Evolutionary conservation across 2,329 filamentous ascomycete species (phyloP).

Genomic region (Colletotrichum eremochloae): DNA sequence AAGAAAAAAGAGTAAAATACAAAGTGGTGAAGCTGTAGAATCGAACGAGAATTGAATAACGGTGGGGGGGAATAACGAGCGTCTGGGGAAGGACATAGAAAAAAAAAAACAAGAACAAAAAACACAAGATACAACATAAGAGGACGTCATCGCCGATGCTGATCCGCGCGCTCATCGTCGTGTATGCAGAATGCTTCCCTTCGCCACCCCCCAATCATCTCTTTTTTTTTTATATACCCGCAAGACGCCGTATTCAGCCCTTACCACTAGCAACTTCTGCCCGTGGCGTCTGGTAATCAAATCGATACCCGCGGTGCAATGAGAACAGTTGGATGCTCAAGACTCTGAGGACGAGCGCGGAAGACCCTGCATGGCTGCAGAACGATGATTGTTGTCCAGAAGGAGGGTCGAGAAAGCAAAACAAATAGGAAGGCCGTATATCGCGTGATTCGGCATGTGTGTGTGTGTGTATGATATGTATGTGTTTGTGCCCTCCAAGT

Average conservation of each 20-base stretch:
- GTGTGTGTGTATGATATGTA: not conserved
- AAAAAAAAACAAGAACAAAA: not conserved
- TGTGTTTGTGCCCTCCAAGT: slow-evolving; percentile 17
- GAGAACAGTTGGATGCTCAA: not conserved
- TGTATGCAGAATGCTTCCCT: slow-evolving; percentile 31
- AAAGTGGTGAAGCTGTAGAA: not conserved
- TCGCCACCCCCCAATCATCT: not conserved
- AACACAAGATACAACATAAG: slow-evolving; percentile 1
- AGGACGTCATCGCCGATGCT: slow-evolving; percentile 32
- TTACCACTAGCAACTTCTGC: not conserved
- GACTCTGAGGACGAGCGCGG: not conserved
- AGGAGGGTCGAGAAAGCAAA: slow-evolving; percentile 7
- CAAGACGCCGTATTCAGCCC: slow-evolving; percentile 22
- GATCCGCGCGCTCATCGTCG: slow-evolving; percentile 2
- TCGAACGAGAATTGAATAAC: not conserved
- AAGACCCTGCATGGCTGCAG: not conserved
- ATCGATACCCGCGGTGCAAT: not conserved
- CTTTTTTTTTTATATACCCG: slow-evolving; percentile 16
- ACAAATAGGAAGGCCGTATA: slow-evolving; percentile 31
- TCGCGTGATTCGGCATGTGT: slow-evolving; percentile 27
- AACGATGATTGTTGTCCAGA: slow-evolving; percentile 22
- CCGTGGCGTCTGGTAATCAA: not conserved
- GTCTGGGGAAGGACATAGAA: slow-evolving; percentile 2
- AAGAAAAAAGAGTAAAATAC: slow-evolving; percentile 4
- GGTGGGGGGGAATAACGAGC: not conserved